Evolutionary conservation across 345 rosid genomes (phyloP).

Genomic region (Rhodomyrtus tomentosa): DNA sequence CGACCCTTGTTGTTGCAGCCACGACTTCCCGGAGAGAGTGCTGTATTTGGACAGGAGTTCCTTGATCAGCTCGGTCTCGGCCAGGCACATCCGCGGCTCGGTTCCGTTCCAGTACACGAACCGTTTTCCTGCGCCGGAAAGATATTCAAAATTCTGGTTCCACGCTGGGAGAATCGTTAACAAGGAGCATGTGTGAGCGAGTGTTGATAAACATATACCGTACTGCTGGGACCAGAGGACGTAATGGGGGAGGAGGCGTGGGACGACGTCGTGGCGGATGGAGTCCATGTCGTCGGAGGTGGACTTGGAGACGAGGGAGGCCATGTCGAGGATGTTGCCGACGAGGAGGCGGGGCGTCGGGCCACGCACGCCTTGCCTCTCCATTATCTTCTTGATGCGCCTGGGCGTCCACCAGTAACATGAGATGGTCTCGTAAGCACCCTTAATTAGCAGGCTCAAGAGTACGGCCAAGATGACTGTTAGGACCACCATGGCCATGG

Average conservation of each 20-base stretch:
- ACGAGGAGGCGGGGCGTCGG: constrained; percentile 61
- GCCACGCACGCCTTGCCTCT: constrained; percentile 82
- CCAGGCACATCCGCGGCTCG: constrained; percentile 79
- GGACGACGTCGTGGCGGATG: constrained; percentile 61
- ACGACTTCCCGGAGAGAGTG: constrained; percentile 68
- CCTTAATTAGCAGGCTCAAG: constrained; percentile 16
- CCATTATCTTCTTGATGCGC: constrained; percentile 67
- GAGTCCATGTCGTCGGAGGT: constrained; percentile 46
- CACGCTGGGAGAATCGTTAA: neutral
- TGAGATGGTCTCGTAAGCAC: constrained; percentile 40
- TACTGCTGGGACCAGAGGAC: constrained; percentile 67
- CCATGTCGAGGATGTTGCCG: constrained; percentile 71
- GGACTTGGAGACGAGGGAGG: constrained; percentile 47
- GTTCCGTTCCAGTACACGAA: constrained; percentile 81
- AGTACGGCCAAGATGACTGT: constrained; percentile 13
- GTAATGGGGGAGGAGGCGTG: constrained; percentile 81
- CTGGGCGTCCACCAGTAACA: constrained; percentile 64
- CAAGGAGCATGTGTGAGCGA: no score
- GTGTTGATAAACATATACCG: constrained; percentile 20
- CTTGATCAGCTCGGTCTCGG: constrained; percentile 68
- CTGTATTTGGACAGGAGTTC: constrained; percentile 63
- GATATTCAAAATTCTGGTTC: neutral
- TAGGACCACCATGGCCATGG: constrained; percentile 3
- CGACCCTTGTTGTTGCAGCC: constrained; percentile 86
- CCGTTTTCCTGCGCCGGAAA: constrained; percentile 48